Base-by-base conservation (phyloP, 2,329 filamentous ascomycete species). In the Pseudopyrenochaeta lycopersici region DNA sequence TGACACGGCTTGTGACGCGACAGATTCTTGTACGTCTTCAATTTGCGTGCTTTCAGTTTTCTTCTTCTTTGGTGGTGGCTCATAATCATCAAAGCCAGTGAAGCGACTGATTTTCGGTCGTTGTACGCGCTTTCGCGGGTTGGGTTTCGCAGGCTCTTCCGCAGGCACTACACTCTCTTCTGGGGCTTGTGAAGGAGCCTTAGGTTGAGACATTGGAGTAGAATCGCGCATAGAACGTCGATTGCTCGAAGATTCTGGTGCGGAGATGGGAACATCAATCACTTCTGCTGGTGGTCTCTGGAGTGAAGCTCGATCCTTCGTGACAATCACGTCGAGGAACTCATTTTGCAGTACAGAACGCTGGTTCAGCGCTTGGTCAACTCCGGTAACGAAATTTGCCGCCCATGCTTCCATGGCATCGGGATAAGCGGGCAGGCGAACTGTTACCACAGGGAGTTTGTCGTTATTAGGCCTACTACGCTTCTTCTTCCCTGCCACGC, bases 261-360 rank as follows among this genome's bases (percentile, higher is more conserved):
- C 61, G 32, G 55, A 71, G 5, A 67, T 64, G 4, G 52, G 32
- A 14, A 57, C 48, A 18, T 66, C 60, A 14, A 46, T 48, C 10
- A 62, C 82, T 2, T 77, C 74, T 11, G 77, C 75, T 5, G 96
- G 82, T 5, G 88, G 84, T 32, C 87, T 85, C 52, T 90, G 87
- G 17, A 98, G 80, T 38, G 85, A 83, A 54, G 84, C 86, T 6
- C 91, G 86, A 76, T 98, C 89, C 45, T 89, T 90, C n/a, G 82
- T 87, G 23, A 98, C 78, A 40, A 99, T 95, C 1, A 90, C 90
- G 73, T 97, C 92, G 2, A 99, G 82, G 58, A 99, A 96, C 65
- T 97, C 93, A 52, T 90, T 92, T 69, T 97, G 92, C 63, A 94
- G 88, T 47, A 97, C 88, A 2, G 92, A 88, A 3, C 92, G 86